Conservation (phyloP, 2,329 filamentous ascomycete species). For the Fusarium nelsonii region DNA sequence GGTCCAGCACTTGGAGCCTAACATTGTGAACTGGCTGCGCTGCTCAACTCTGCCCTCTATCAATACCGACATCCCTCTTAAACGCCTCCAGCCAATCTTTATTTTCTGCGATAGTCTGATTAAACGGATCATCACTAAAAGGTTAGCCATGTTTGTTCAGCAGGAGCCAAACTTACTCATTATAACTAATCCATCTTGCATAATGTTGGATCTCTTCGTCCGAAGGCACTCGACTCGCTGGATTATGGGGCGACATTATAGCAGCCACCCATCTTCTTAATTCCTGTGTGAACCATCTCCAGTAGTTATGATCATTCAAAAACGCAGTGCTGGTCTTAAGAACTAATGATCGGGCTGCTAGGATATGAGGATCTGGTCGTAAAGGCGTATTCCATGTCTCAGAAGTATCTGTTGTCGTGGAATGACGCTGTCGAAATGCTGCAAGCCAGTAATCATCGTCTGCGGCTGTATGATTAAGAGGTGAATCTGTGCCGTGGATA, state of each 20-base stretch:
- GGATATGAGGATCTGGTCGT: slow-evolving; percentile 14
- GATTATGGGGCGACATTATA: slow-evolving; percentile 46
- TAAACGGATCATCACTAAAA: slow-evolving; percentile 45
- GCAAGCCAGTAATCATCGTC: slow-evolving; percentile 44
- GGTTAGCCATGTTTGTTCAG: not conserved
- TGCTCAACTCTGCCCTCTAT: not conserved
- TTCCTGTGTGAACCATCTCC: slow-evolving; percentile 42
- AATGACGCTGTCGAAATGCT: slow-evolving; percentile 43
- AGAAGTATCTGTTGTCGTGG: not conserved
- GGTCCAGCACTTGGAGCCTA: too few species aligned
- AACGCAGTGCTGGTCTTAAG: slow-evolving; percentile 37
- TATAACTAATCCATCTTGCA: slow-evolving; percentile 46
- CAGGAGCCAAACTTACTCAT: slow-evolving; percentile 32
- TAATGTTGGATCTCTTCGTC: slow-evolving; percentile 48
- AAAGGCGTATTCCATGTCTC: slow-evolving; percentile 17
- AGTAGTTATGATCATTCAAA: slow-evolving; percentile 46
- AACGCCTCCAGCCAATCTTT: slow-evolving; percentile 44
- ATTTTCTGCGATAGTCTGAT: slow-evolving; percentile 46
- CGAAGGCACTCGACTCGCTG: slow-evolving; percentile 37
- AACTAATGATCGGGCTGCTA: slow-evolving; percentile 23
- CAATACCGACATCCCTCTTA: slow-evolving; percentile 43
- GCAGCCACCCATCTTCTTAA: slow-evolving; percentile 42
- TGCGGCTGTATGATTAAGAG: slow-evolving; percentile 39
- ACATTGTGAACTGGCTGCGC: too few species aligned
- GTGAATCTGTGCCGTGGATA: slow-evolving; percentile 36